Evolutionary conservation across 148 eudicot genomes (phyloP).

Genomic region (Heliamphora exappendiculata): DNA sequence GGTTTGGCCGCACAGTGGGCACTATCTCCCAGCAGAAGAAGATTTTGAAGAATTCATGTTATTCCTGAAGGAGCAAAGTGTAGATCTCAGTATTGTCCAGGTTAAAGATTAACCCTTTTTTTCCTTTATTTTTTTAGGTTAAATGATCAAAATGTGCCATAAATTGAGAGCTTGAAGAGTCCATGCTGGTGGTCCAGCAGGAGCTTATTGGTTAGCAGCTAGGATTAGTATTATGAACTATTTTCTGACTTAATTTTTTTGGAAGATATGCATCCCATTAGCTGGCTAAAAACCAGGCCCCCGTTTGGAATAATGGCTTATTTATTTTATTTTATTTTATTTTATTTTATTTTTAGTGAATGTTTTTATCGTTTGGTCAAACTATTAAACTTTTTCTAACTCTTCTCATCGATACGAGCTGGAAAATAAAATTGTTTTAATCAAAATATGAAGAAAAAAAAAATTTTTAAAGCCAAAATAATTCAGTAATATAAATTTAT

Average conservation of each 20-base stretch:
- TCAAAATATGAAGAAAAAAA: too few species aligned
- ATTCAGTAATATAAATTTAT: too few species aligned
- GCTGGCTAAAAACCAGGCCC: background rate
- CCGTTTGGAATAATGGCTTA: too few species aligned
- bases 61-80: constrained; percentile 49
- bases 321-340: too few species aligned
- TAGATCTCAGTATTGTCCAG: constrained; percentile 58
- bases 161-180: background rate
- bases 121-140: background rate
- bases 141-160: background rate
- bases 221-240: background rate
- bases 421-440: too few species aligned
- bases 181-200: background rate
- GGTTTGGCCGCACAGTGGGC: constrained; percentile 75
- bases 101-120: constrained; percentile 22
- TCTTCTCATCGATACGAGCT: too few species aligned
- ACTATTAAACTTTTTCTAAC: too few species aligned
- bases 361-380: too few species aligned
- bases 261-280: background rate
- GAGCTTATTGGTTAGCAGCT: background rate
- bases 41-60: constrained; percentile 72
- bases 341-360: too few species aligned
- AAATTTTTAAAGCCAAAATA: too few species aligned
- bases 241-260: background rate
- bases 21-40: constrained; percentile 82